These are phyloP conservation scores for Setaria italica DNA, from an alignment of 202 grass and related monocot species.

Conservation along the genomic window DNA sequence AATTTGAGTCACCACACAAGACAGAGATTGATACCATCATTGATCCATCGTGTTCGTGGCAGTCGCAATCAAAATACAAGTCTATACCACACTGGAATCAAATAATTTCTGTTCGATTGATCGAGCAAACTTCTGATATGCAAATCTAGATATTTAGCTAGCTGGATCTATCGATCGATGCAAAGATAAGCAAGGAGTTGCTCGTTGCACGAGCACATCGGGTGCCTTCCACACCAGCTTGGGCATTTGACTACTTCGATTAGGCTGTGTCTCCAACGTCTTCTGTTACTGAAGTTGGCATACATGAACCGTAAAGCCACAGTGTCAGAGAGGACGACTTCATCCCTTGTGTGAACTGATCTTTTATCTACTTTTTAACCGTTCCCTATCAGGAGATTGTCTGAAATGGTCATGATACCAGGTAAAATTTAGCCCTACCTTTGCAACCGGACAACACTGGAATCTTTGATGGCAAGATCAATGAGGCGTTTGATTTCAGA, in stretches of 20 bases:
- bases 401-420: neutral
- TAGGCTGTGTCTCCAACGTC: neutral
- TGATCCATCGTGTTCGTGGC: slow-evolving; percentile 17
- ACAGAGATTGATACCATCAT: neutral
- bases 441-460: neutral
- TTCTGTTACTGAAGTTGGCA: neutral
- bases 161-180: neutral
- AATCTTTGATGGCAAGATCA: neutral
- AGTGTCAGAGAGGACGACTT: no score
- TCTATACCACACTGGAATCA: neutral
- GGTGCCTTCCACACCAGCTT: slow-evolving; percentile 3
- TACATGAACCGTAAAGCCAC: no score
- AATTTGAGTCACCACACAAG: no score
- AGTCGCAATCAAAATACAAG: neutral
- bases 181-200: neutral
- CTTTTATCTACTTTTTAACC: neutral
- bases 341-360: neutral
- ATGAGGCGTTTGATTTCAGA: neutral
- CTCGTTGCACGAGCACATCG: slow-evolving; percentile 1
- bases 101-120: neutral
- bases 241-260: neutral
- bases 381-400: neutral
- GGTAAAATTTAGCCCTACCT: neutral
- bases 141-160: neutral
- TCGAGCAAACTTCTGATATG: neutral